Base-by-base conservation (phyloP, 345 rosid species). In the Combretum micranthum region DNA sequence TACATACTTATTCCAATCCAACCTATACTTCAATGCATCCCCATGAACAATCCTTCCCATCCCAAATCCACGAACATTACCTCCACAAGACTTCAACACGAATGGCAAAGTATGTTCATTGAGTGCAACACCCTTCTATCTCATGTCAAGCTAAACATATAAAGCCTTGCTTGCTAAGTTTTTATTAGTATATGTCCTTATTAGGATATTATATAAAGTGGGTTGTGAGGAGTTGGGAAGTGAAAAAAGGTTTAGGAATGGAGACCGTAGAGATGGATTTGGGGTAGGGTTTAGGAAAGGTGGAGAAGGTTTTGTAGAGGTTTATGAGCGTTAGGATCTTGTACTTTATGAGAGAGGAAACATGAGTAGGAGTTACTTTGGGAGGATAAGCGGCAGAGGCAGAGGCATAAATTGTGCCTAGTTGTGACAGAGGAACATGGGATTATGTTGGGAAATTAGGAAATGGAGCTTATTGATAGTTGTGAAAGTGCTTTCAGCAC, bases 101-200 rank as follows among this genome's bases (percentile, higher is more conserved):
- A 88, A 88, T 10, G 98, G 96, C 67, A 76, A 79, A 2, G 90
- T 88, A 52, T 84, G 86, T 26, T 72, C 78, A 75, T 72, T 84
- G 44, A 87, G 86, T 43, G 52, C 55, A 63, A 88, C 55, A 13
- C 83, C 84, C 42, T 77, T 69, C 52, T 65, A 75, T 65, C 85
- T 82, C 92, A 86, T 86, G 60, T 73, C 72, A 42, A 68, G 63
- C 67, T 79, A 77, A 42, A 83, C 58, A 79, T 61, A 61, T 17
- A 84, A 64, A 42, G 87, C 83, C 6, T 84, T 82, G 16, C 61
- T 61, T 16, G 90, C 86, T 7, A 79, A 68, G 53, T 71, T 72
- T 20, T 83, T 77, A 1, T 80, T 59, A 21, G 90, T 77, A 53
- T 81, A 78, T 64, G 82, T 84, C 72, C 92, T 73, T 46, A 83